Conservation (phyloP, 495 filamentous ascomycete genomes). For the Penicillium bialowiezense region DNA sequence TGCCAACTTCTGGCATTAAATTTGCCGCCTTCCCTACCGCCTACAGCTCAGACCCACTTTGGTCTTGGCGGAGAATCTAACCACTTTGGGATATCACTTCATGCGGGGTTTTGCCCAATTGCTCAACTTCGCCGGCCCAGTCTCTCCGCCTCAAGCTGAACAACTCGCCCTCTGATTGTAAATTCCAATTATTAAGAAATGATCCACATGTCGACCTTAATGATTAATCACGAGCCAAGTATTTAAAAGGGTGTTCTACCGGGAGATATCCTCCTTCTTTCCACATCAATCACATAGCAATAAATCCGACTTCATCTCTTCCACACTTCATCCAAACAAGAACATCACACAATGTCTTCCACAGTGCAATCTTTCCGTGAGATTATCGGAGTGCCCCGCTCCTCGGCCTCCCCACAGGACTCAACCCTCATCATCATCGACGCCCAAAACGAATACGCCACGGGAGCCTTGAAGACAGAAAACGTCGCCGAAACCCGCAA, state of each 20-base stretch:
- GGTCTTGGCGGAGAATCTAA: not conserved
- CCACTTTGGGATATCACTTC: not conserved
- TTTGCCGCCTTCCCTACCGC: no score
- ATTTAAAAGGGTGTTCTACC: no score
- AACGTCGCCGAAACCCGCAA: constrained; percentile 45
- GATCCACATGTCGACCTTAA: no score
- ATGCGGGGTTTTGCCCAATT: no score
- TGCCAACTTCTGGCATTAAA: no score
- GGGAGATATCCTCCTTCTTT: not conserved
- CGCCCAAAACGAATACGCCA: constrained; percentile 61
- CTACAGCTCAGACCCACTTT: not conserved
- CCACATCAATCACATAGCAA: not conserved
- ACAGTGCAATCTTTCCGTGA: constrained; percentile 47
- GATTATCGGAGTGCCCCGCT: constrained; percentile 44
- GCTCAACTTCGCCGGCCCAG: no score
- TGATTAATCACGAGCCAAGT: no score
- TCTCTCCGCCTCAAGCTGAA: no score
- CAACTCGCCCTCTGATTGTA: no score
- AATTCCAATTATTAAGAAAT: no score
- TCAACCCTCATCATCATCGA: constrained; percentile 61
- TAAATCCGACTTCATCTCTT: not conserved
- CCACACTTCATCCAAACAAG: not conserved
- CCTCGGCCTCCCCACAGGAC: constrained; percentile 48
- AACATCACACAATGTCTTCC: constrained; percentile 4
- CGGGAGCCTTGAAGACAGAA: constrained; percentile 47